Conservation (phyloP, 805 yeast species). For the Grigorovia yakushimaensis region DNA sequence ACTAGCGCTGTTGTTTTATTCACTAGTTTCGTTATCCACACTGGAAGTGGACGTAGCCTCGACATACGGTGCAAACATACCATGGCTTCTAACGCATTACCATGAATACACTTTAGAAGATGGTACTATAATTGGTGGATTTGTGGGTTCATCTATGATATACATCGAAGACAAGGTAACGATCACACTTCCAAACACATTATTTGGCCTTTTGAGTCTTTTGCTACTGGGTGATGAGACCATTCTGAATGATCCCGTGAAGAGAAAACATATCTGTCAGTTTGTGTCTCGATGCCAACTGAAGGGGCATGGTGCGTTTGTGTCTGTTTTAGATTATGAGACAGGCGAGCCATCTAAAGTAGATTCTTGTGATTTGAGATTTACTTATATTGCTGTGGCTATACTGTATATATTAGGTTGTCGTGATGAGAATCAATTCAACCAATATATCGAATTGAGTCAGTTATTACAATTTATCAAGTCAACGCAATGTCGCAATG, state of each 20-base stretch:
- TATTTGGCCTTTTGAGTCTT: slow-evolving; percentile 52
- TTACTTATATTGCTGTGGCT: slow-evolving; percentile 62
- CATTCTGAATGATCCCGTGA: slow-evolving; percentile 29
- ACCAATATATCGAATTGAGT: slow-evolving; percentile 35
- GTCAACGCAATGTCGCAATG: slow-evolving; percentile 38
- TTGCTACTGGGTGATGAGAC: slow-evolving; percentile 43
- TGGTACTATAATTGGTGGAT: slow-evolving; percentile 20
- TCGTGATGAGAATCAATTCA: slow-evolving; percentile 13
- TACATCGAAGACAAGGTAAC: slow-evolving; percentile 15
- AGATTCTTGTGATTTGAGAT: slow-evolving; percentile 65
- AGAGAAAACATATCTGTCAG: slow-evolving; percentile 35
- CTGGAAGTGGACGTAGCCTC: slow-evolving; percentile 20
- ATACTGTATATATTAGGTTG: slow-evolving; percentile 42
- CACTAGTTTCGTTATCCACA: slow-evolving; percentile 42
- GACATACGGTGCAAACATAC: slow-evolving; percentile 25
- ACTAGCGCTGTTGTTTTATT: slow-evolving; percentile 60
- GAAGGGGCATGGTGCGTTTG: slow-evolving; percentile 46
- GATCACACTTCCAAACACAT: slow-evolving; percentile 65
- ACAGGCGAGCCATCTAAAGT: slow-evolving; percentile 26
- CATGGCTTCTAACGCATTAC: slow-evolving; percentile 20
- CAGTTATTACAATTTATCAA: slow-evolving; percentile 33
- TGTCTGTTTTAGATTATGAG: slow-evolving; percentile 31
- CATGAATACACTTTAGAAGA: slow-evolving; percentile 26
- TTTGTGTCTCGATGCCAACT: slow-evolving; percentile 56
- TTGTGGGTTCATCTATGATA: slow-evolving; percentile 13